Evolutionary conservation across 805 yeast genomes (phyloP), one percentile per base, ranked within the genome.

Genomic region (Candida argentea): DNA sequence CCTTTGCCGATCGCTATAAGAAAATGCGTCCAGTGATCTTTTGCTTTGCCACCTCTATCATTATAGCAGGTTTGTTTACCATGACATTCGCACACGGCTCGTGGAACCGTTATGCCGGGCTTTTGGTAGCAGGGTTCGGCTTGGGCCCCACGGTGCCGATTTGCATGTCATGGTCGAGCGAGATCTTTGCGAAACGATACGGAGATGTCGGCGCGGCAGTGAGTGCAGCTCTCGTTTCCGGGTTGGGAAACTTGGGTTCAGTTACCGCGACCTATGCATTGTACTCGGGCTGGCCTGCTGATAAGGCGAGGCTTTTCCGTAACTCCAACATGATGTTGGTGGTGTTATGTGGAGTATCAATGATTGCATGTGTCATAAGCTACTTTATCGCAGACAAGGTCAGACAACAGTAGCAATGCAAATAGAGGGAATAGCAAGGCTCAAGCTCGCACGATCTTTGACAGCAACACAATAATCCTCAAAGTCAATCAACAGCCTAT

Each of bases 81-180:
- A 73, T 81, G 11, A 83, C 94, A 0, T 84, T 62, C 46, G 91
- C 93, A 1, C 58, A 61, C 7, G 76, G 74, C 3, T 55, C 73
- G 16, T 84, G 95, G 95, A 65, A 70, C 32, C 69, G 72, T 41
- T 84, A 82, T 48, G 93, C 73, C 5, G 95, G 95, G 1, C 61
- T 84, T 29, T 61, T 84, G 35, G 74, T 84, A 45, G 75, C 83
- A 5, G 95, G 95, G 0, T 80, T 76, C 40, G 95, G 95, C 1
- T 64, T 84, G 27, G 95, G 95, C 7, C 91, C 94, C 13, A 84
- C 95, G 0, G 93, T 83, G 9, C 94, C 95, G 16, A 83, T 80
- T 21, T 67, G 76, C 43, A 84, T 84, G 94, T 70, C 94, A 1
- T 72, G 82, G 79, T 55, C 86, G 0, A 73, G 87, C 1, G 87